Base-by-base conservation (phyloP, 1,139 yeast genomes). In the Hyphopichia burtonii region DNA sequence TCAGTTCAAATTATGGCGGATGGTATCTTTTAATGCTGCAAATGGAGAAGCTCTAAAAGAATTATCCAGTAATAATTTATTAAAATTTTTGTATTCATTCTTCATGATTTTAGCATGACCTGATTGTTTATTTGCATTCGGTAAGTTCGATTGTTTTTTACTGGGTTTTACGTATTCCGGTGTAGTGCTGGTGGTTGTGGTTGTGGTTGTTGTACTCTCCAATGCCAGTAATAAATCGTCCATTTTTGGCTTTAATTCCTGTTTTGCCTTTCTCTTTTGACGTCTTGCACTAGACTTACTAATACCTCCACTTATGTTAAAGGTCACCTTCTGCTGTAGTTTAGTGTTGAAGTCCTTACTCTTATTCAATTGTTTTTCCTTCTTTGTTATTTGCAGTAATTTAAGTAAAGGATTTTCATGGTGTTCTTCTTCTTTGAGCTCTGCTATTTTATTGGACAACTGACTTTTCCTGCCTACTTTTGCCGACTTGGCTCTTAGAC, bases 251-350 rank as follows among this genome's bases (percentile, higher is more conserved):
- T 76, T 76, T 47, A 86, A 66, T 50, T 82, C 78, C 47, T 83
- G 84, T 54, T 74, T 77, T 38, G 74, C 71, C 55, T 80, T 82
- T 48, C 88, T 73, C 56, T 82, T 84, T 46, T 85, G 73, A 62
- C 91, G 76, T 54, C 89, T 72, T 10, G 75, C 51, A 1, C 88
- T 69, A 3, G 88, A 81, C 56, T 84, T 85, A 28, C 87, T 80
- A 30, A 84, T 70, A n/a, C 67, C 66, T 33, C 61, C 62, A 14
- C 68, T 61, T 7, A 66, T 60, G 45, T 65, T 66, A 47, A 60
- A 59, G 10, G 70, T 62, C 20, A 61, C 63, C 41, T 63, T 63
- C 31, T 48, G 51, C 38, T 57, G 52, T 59, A 53, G 54, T 39
- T 55, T 55, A 51, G 59, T 65, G 44, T 55, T 61, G 57, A 56